Percentiles rank a stretch among this genome's conserved stretches.
Evolutionary conservation across 2,329 filamentous ascomycete genomes (phyloP).

Genomic region (Raffaelea deltoideospora): DNA sequence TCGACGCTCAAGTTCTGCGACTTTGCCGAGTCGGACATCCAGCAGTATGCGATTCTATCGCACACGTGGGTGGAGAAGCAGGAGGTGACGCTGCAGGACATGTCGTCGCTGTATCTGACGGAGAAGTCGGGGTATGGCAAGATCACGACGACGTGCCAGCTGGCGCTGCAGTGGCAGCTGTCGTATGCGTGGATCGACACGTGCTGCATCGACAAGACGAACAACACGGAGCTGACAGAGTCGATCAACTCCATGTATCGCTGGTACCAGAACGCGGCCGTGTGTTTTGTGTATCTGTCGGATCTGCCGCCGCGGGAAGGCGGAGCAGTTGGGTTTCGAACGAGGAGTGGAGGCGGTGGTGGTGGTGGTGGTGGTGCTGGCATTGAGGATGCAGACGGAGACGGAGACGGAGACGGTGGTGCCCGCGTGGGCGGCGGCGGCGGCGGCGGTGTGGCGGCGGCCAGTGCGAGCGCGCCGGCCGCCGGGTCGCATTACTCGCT

Average conservation of each 20-base stretch:
- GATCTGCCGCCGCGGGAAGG: not conserved
- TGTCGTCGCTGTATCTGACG: conserved; percentile 2
- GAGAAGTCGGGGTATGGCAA: conserved; percentile 5
- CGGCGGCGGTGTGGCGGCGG: too few relatives aligned
- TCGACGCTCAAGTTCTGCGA: conserved; percentile 5
- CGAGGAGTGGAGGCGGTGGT: too few relatives aligned
- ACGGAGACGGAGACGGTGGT: too few relatives aligned
- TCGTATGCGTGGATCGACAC: conserved; percentile 9
- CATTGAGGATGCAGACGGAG: too few relatives aligned
- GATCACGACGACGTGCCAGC: conserved; percentile 2
- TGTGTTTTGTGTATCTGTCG: conserved; percentile 5
- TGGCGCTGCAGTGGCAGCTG: conserved; percentile 1
- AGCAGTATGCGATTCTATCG: conserved; percentile 9
- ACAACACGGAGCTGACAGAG: conserved; percentile 8
- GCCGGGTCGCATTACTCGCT: too few relatives aligned
- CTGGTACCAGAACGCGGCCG: conserved; percentile 6
- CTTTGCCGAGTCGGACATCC: conserved; percentile 3
- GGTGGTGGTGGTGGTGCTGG: too few relatives aligned
- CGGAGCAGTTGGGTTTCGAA: not conserved
- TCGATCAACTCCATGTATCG: conserved; percentile 10
- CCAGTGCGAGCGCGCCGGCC: too few relatives aligned
- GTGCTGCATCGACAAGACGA: conserved; percentile 11
- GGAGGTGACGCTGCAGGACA: conserved; percentile 10
- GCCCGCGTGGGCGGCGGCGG: too few relatives aligned
- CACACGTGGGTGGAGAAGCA: conserved; percentile 9